A percentile compares a stretch with the other conserved stretches of the same genome.
phyloP scores from a whole-genome alignment of 2,329 filamentous ascomycete species.

The Venturia nashicola region DNA sequence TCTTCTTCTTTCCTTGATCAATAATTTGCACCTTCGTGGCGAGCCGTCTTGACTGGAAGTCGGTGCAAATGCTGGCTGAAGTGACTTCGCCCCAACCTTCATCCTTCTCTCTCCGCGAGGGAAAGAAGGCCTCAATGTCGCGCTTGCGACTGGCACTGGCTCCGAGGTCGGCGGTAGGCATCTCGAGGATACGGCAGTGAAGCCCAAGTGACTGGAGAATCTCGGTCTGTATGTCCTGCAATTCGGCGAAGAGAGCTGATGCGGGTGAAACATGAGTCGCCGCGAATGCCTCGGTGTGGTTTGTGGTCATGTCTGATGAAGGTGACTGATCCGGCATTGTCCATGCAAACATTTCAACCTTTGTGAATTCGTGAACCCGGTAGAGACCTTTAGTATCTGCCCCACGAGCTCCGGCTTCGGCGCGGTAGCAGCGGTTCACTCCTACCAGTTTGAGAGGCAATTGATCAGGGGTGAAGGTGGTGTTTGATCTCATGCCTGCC shows the following conservation, averaged over 20 bases:
- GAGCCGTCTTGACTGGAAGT: constrained; percentile 81
- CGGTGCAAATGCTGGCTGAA: constrained; percentile 79
- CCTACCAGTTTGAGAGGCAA: constrained; percentile 73
- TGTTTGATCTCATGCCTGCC: constrained; percentile 75
- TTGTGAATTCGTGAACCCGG: constrained; percentile 96
- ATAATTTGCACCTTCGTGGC: constrained; percentile 56
- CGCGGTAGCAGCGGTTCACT: constrained; percentile 84
- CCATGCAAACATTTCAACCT: constrained; percentile 97
- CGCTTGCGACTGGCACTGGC: constrained; percentile 77
- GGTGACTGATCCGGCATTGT: constrained; percentile 41
- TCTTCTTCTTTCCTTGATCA: constrained; percentile 29
- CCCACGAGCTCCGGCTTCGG: constrained; percentile 83
- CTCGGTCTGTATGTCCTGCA: constrained; percentile 75
- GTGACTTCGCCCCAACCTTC: constrained; percentile 89
- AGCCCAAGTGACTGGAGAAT: constrained; percentile 68
- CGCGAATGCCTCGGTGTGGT: constrained; percentile 11
- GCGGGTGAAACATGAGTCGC: constrained; percentile 27
- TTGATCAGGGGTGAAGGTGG: constrained; percentile 49
- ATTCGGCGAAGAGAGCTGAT: constrained; percentile 62
- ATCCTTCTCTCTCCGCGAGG: constrained; percentile 45
- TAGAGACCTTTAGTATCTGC: constrained; percentile 90
- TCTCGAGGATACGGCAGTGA: constrained; percentile 80
- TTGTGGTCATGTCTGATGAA: background rate
- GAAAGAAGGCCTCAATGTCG: constrained; percentile 93
- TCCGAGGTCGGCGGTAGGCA: constrained; percentile 81